Conservation (phyloP, 495 filamentous ascomycete genomes). For the Neurospora discreta region DNA sequence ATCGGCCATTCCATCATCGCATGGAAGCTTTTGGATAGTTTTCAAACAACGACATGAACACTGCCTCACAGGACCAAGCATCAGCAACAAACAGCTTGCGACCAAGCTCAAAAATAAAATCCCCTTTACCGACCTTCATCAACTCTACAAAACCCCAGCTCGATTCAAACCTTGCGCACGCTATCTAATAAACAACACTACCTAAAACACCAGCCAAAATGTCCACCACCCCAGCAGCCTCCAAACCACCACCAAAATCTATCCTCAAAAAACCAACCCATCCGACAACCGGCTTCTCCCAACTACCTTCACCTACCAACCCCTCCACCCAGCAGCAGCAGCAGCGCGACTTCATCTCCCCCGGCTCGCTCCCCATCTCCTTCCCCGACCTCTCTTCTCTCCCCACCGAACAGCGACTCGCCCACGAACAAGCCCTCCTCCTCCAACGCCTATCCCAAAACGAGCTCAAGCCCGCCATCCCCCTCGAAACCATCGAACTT, state of each 20-base stretch:
- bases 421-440: slow-evolving; percentile 56
- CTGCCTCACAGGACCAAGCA: background rate
- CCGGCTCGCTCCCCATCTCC: slow-evolving; percentile 14
- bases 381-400: slow-evolving; percentile 7
- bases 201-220: background rate
- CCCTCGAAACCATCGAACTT: slow-evolving; percentile 48
- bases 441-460: slow-evolving; percentile 58
- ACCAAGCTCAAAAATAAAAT: background rate
- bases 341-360: slow-evolving; percentile 17
- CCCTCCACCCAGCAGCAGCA: background rate
- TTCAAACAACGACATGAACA: background rate
- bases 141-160: no score
- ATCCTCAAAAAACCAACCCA: slow-evolving; percentile 44
- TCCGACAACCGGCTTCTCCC: background rate
- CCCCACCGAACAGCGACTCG: background rate
- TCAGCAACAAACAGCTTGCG: background rate
- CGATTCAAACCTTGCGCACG: background rate
- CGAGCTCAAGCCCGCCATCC: slow-evolving; percentile 46
- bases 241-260: slow-evolving; percentile 27
- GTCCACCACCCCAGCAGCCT: background rate
- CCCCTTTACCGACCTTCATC: background rate
- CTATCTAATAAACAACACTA: background rate
- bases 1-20: background rate
- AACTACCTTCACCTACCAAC: background rate
- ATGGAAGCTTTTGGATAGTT: background rate